A percentile compares a stretch with the other conserved stretches of the same genome.
Evolutionary conservation across 139 green algal genomes (phyloP).

Genomic region (Chlamydomonas eustigma): DNA sequence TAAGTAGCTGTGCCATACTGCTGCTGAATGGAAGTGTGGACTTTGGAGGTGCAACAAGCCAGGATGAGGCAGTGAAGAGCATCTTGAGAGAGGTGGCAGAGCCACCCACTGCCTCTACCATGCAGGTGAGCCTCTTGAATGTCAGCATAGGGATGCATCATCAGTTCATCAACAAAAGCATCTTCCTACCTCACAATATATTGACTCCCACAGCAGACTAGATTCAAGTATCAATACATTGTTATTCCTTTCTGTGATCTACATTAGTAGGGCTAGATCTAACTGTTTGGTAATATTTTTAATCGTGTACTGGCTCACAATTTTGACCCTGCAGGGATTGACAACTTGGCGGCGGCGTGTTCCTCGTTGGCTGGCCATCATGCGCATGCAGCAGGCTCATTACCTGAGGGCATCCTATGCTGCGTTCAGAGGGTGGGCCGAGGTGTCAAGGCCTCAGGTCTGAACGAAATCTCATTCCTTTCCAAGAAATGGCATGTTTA

Average conservation of each 20-base stretch:
- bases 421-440: conserved; percentile 39
- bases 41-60: background rate
- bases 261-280: background rate
- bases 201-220: too few relatives aligned
- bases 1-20: background rate
- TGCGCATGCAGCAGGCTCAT: conserved; percentile 35
- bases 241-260: too few relatives aligned
- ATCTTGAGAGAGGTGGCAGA: background rate
- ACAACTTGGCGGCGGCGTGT: conserved; percentile 26
- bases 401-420: conserved; percentile 45
- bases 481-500: too few relatives aligned
- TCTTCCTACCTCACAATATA: too few relatives aligned
- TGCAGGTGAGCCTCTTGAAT: too few relatives aligned
- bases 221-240: too few relatives aligned
- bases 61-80: background rate
- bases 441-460: conserved; percentile 13
- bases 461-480: too few relatives aligned
- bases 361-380: conserved; percentile 13
- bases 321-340: background rate
- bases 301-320: background rate
- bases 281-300: background rate
- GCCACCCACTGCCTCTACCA: background rate
- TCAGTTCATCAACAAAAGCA: too few relatives aligned
- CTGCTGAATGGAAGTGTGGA: conserved; percentile 11
- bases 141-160: too few relatives aligned